Evolutionary conservation across 129 eudicot genomes (phyloP).

Genomic region (Erigeron canadensis): DNA sequence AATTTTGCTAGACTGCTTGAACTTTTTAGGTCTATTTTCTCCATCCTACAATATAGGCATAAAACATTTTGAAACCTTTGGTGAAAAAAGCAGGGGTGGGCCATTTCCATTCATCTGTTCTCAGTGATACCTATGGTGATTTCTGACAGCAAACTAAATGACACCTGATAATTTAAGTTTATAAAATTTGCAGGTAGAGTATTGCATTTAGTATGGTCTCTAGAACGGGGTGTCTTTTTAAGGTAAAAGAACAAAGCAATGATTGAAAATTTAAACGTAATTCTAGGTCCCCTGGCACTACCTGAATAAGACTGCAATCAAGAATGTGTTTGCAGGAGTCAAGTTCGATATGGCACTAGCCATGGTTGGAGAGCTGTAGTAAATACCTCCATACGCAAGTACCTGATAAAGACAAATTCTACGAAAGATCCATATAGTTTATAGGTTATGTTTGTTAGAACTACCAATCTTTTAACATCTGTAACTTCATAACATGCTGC

Average conservation of each 20-base stretch:
- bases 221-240: too few species aligned
- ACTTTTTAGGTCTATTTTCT: conserved; percentile 36
- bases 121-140: too few species aligned
- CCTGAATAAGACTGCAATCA: conserved; percentile 40
- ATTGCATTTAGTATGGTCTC: too few species aligned
- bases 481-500: neutral
- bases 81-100: neutral
- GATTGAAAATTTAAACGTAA: neutral
- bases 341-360: conserved; percentile 41
- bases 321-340: conserved; percentile 38
- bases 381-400: conserved; percentile 26
- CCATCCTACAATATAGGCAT: conserved; percentile 33
- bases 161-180: too few species aligned
- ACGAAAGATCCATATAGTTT: conserved; percentile 5
- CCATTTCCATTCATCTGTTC: too few species aligned
- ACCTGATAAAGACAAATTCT: conserved; percentile 39
- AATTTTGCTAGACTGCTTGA: conserved; percentile 41
- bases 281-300: neutral
- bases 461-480: neutral
- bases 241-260: neutral
- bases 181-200: too few species aligned
- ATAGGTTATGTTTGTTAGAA: neutral
- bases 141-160: too few species aligned
- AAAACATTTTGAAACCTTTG: neutral
- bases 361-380: conserved; percentile 47